Evolutionary conservation across 345 rosid species (phyloP).

Genomic region (Lepidium sativum): DNA sequence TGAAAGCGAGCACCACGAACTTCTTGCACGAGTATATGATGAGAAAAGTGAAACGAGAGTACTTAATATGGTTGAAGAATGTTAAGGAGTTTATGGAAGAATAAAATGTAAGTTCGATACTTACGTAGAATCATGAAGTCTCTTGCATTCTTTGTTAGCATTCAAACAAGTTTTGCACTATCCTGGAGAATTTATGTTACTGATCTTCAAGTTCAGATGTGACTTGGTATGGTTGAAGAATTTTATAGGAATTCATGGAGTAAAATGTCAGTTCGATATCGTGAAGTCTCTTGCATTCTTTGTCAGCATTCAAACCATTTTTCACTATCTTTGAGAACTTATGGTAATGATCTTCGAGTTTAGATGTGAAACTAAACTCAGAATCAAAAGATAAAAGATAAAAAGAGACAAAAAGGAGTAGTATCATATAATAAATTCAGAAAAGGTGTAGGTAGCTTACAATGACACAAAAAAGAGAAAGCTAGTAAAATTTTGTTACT

Average conservation of each 20-base stretch:
- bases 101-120: neutral
- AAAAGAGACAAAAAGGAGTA: neutral
- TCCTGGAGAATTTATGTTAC: neutral
- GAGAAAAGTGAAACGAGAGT: slow-evolving; percentile 65
- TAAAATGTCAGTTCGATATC: no score
- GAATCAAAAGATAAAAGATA: neutral
- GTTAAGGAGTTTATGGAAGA: slow-evolving; percentile 57
- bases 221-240: no score
- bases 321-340: neutral
- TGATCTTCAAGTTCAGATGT: neutral
- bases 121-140: neutral
- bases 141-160: neutral
- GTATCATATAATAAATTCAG: neutral
- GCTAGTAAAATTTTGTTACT: slow-evolving; percentile 15
- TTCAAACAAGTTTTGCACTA: neutral
- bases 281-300: neutral
- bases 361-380: no score
- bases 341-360: no score
- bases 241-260: no score
- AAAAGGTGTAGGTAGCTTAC: slow-evolving; percentile 21
- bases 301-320: neutral
- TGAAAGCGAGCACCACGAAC: slow-evolving; percentile 64
- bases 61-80: slow-evolving; percentile 59
- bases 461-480: slow-evolving; percentile 10
- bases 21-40: slow-evolving; percentile 83